phyloP scores from a whole-genome alignment of 2,329 filamentous ascomycete species.

The Orbilia brochopaga region DNA sequence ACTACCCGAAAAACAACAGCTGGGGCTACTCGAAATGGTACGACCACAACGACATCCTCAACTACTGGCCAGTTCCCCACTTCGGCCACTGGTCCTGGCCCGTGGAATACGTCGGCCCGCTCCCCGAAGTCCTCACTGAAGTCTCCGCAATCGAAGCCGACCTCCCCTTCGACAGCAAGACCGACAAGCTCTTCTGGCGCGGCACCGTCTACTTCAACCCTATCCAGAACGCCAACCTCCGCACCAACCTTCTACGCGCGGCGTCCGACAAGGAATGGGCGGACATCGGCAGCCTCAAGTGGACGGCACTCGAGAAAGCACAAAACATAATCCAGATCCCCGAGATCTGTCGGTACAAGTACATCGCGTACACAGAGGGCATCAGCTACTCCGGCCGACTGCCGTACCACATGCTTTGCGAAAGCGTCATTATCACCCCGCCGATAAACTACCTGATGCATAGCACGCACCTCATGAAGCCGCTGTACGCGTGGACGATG shows the following conservation, averaged over 20 bases:
- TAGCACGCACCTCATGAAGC: constrained; percentile 61
- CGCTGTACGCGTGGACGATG: constrained; percentile 59
- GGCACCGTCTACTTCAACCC: constrained; percentile 64
- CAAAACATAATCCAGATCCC: constrained; percentile 62
- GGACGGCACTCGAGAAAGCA: constrained; percentile 56
- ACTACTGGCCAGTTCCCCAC: constrained; percentile 48
- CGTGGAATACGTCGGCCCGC: constrained; percentile 34
- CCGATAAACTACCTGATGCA: constrained; percentile 61
- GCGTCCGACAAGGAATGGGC: constrained; percentile 60
- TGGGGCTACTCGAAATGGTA: constrained; percentile 51
- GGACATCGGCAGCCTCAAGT: constrained; percentile 61
- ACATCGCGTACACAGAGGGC: constrained; percentile 64
- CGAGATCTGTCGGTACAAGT: constrained; percentile 64
- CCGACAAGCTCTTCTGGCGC: constrained; percentile 58
- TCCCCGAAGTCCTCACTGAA: constrained; percentile 25
- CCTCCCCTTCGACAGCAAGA: constrained; percentile 54
- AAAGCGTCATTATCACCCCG: constrained; percentile 61
- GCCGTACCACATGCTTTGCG: constrained; percentile 63
- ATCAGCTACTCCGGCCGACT: constrained; percentile 64
- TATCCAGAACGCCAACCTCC: constrained; percentile 58
- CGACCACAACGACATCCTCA: constrained; percentile 37
- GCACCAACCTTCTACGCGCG: constrained; percentile 59
- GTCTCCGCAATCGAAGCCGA: constrained; percentile 48
- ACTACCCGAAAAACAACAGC: constrained; percentile 45
- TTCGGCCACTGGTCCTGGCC: constrained; percentile 51